Evolutionary conservation across 2,329 filamentous ascomycete species (phyloP).

Genomic region (Fusarium sp.): DNA sequence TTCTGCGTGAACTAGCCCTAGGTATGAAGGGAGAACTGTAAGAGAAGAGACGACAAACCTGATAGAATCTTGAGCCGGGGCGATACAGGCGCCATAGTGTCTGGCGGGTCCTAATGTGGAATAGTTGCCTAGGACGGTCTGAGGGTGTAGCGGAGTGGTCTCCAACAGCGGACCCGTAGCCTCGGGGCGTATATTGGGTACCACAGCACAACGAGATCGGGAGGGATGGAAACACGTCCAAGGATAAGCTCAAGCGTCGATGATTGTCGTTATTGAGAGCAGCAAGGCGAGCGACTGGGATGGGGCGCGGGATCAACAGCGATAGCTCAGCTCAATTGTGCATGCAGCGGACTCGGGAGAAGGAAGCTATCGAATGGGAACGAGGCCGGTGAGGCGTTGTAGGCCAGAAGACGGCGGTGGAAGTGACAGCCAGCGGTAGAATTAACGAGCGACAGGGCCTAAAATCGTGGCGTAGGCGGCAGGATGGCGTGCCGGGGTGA

Average conservation of each 20-base stretch:
- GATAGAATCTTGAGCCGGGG: constrained; percentile 72
- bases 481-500: constrained; percentile 46
- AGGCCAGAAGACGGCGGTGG: constrained; percentile 30
- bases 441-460: constrained; percentile 46
- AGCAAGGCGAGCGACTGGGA: constrained; percentile 28
- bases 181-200: constrained; percentile 49
- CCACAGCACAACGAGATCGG: constrained; percentile 47
- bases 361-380: constrained; percentile 41
- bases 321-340: constrained; percentile 41
- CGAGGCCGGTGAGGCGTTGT: constrained; percentile 38
- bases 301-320: constrained; percentile 21
- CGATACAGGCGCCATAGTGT: constrained; percentile 70
- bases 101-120: constrained; percentile 52
- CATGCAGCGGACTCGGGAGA: constrained; percentile 41
- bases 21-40: constrained; percentile 50
- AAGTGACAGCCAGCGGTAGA: constrained; percentile 41
- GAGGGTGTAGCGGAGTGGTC: constrained; percentile 51
- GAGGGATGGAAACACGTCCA: constrained; percentile 47
- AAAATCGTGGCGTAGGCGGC: constrained; percentile 46
- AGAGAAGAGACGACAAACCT: constrained; percentile 64
- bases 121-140: constrained; percentile 53
- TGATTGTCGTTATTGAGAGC: constrained; percentile 40
- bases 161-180: constrained; percentile 54
- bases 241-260: constrained; percentile 40
- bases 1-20: constrained; percentile 36